phyloP scores from a whole-genome alignment of 2,329 filamentous ascomycete genomes.

The Fusarium palustre region DNA sequence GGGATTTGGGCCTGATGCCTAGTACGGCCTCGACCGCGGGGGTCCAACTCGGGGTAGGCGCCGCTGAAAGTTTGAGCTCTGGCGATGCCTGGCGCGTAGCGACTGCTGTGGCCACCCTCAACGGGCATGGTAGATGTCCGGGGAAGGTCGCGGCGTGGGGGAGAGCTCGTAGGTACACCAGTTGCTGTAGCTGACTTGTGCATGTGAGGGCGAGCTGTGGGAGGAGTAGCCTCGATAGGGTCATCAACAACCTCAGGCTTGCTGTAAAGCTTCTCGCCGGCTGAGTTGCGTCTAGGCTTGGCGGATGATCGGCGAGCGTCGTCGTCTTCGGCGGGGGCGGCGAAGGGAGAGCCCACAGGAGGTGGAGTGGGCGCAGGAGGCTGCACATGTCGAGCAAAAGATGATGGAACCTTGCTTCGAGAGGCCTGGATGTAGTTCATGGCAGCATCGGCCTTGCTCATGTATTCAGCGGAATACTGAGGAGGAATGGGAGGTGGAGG shows the following conservation, averaged over 20 bases:
- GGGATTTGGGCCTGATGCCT: conserved; percentile 53
- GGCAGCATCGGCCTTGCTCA: conserved; percentile 35
- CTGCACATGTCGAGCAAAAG: conserved; percentile 43
- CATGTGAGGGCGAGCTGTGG: conserved; percentile 47
- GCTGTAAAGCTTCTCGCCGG: conserved; percentile 48
- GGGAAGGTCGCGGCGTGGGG: conserved; percentile 50
- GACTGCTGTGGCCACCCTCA: conserved; percentile 44
- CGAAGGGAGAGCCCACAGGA: conserved; percentile 48
- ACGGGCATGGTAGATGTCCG: conserved; percentile 54
- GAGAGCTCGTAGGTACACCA: conserved; percentile 47
- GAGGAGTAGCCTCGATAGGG: conserved; percentile 48
- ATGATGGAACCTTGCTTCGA: conserved; percentile 41
- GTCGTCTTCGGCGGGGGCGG: conserved; percentile 50
- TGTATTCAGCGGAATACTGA: conserved; percentile 42
- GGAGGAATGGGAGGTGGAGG: conserved; percentile 41
- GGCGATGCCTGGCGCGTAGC: conserved; percentile 47
- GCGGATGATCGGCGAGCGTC: conserved; percentile 52
- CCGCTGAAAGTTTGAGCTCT: conserved; percentile 53
- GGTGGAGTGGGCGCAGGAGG: conserved; percentile 55
- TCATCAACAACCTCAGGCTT: conserved; percentile 53
- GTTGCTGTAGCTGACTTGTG: conserved; percentile 45
- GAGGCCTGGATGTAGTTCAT: conserved; percentile 51
- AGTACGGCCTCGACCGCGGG: conserved; percentile 55
- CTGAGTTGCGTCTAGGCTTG: conserved; percentile 51
- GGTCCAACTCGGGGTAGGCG: conserved; percentile 43